phyloP scores from a whole-genome alignment of 345 rosid species.

The Eucalyptus dawsonii region DNA sequence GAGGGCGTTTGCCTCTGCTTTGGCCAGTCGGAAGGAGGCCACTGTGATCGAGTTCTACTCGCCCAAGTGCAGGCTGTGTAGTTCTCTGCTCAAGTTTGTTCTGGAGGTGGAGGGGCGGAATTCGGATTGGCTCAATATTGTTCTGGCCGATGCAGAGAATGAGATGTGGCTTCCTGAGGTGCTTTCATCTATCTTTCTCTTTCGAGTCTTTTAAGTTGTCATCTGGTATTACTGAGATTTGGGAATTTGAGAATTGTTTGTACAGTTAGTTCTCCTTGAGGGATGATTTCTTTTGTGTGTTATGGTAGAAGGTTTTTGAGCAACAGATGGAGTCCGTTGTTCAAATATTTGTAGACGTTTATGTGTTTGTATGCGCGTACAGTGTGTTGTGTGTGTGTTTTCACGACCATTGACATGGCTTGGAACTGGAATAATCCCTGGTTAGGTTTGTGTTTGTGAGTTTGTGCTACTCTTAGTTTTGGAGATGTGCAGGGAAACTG shows the following conservation, averaged over 20 bases:
- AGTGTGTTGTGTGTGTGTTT: not conserved
- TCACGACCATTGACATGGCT: not conserved
- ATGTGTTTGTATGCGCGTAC: not conserved
- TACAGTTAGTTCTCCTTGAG: not conserved
- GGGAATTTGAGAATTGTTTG: not conserved
- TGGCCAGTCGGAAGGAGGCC: conserved; percentile 71
- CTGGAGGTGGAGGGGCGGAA: conserved; percentile 63
- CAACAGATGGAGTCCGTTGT: not conserved
- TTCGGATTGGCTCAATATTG: conserved; percentile 64
- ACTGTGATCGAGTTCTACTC: conserved; percentile 87
- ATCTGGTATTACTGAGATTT: not conserved
- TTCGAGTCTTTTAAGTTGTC: not conserved
- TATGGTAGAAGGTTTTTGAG: not conserved
- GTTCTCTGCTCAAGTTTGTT: conserved; percentile 58
- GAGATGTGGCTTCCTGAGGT: conserved; percentile 98
- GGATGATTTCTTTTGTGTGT: not conserved
- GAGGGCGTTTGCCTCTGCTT: conserved; percentile 68
- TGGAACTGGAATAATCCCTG: not conserved
- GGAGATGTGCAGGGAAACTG: not conserved
- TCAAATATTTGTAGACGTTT: not conserved
- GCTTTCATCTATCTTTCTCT: not conserved
- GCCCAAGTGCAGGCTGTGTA: conserved; percentile 79
- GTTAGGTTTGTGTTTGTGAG: not conserved
- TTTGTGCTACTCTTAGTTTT: not conserved
- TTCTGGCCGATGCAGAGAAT: conserved; percentile 92